Percentiles rank a stretch among this genome's conserved stretches.
These are phyloP conservation scores for Vigna trinervia DNA, from an alignment of 306 rosid species.

Conservation along the genomic window DNA sequence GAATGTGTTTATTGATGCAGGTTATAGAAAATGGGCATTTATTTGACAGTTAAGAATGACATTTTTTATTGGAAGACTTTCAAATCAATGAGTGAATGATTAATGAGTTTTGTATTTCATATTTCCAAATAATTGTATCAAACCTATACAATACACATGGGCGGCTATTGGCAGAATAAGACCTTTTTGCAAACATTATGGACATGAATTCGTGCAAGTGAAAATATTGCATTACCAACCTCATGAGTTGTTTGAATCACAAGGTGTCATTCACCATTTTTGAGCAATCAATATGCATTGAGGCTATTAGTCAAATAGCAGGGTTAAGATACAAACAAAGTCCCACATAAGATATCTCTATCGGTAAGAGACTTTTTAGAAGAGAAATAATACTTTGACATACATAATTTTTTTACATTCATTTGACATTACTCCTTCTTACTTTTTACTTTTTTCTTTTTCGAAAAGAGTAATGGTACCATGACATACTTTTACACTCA, in stretches of 20 bases:
- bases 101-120: constrained; percentile 37
- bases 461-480: too few relatives aligned
- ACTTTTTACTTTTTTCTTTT: too few relatives aligned
- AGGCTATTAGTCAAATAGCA: constrained; percentile 10
- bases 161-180: constrained; percentile 50
- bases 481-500: too few relatives aligned
- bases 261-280: constrained; percentile 17
- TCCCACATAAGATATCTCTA: too few relatives aligned
- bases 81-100: constrained; percentile 50
- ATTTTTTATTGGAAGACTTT: constrained; percentile 40
- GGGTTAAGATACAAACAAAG: too few relatives aligned
- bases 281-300: not conserved
- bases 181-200: constrained; percentile 41
- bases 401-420: too few relatives aligned
- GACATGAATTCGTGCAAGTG: not conserved
- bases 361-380: too few relatives aligned
- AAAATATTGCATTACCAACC: constrained; percentile 31
- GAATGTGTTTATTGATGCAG: constrained; percentile 8
- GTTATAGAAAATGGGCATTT: constrained; percentile 9
- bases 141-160: constrained; percentile 45
- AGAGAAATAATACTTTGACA: too few relatives aligned
- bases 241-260: constrained; percentile 1
- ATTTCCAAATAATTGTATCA: constrained; percentile 34
- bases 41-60: constrained; percentile 32
- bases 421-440: too few relatives aligned